Evolutionary conservation across 108 stramenopile species (phyloP), one percentile per base, ranked within the genome.

Genomic region (Bacterosira constricta): DNA sequence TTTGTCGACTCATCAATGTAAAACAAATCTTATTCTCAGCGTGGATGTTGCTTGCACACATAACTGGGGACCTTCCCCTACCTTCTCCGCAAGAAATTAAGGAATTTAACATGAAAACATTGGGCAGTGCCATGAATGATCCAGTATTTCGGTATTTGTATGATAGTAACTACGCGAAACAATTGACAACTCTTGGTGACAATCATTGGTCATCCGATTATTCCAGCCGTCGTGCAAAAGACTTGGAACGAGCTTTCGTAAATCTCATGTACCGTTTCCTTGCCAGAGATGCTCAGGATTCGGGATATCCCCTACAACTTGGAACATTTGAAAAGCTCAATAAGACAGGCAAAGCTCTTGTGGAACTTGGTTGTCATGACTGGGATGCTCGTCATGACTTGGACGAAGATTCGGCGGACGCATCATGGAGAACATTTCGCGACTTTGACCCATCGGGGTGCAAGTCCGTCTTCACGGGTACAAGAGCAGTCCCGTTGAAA

Each of bases 11-110:
- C n/a, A n/a, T n/a, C n/a, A n/a, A n/a, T n/a, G n/a, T n/a, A n/a
- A n/a, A n/a, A n/a, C n/a, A n/a, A n/a, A n/a, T n/a, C n/a, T n/a
- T n/a, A n/a, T n/a, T n/a, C n/a, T n/a, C n/a, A n/a, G 52, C 83
- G 31, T 75, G 78, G 73, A 18, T 79, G 55, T 66, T 70, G 63
- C 36, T 59, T 30, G 57, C 35, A n/a, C 64, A 69, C 63, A 37
- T 83, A 23, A 66, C 65, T 1, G 67, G 67, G 30, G 56, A 61
- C 8, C 13, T 44, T 21, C 4, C 23, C 13, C 18, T 69, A 4
- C 82, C 82, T 7, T 65, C 77, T n/a, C n/a, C 9, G 32, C 63
- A 82, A 17, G 68, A 82, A 69, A 66, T 85, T 67, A 35, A 46
- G 20, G 27, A 63, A 21, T 45, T 44, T 35, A 66, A 75, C 45